Base-by-base conservation (phyloP, 1,284 basidiomycete species). In the Sanghuangporus weigelae region DNA sequence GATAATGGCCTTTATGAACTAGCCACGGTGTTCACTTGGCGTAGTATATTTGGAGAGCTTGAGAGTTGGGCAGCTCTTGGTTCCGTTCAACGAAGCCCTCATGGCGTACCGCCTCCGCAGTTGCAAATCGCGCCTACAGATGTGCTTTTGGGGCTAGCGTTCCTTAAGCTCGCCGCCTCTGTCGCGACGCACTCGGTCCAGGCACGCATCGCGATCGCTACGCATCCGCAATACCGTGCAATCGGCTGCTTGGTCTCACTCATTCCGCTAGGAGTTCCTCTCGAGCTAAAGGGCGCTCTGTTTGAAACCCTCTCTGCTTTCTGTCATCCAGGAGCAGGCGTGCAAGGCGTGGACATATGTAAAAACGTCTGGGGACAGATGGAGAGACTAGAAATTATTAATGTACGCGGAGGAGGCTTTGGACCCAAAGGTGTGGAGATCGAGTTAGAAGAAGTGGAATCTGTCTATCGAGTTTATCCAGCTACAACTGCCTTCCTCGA, bases 201-300 rank as follows among this genome's bases (percentile, higher is more conserved):
- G 2, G 93, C 93, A 5, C 87, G 93, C 35, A 82, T 89, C 10
- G 87, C 93, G 0, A 83, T 98, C 14, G 85, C 90, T 55, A 81
- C 87, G 26, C 92, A 95, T 74, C 83, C 85, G 2, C 85, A 90
- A 54, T 90, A 90, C 73, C 84, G 87, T 58, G 92, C 93, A 0
- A 84, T 98, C 62, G 86, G 86, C 1, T 89, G 89, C 0, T 77
- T 96, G 3, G 83, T 95, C 50, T 86, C 87, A 3, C 84, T 95
- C 46, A 82, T 93, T 66, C 92, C 91, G 31, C 81, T 93, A 7
- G 84, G 89, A 10, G 83, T 95, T 19, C 92, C 93, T 0, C 78
- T 96, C n/a, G 95, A 98, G 70, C 82, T 98, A 61, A 98, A 98
- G 71, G 95, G 94, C 0, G 85, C 89, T 0, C 78, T 97, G 1